Evolutionary conservation across 1,284 basidiomycete genomes (phyloP), one percentile per base, ranked within the genome.

Genomic region (Trametes polyzona): DNA sequence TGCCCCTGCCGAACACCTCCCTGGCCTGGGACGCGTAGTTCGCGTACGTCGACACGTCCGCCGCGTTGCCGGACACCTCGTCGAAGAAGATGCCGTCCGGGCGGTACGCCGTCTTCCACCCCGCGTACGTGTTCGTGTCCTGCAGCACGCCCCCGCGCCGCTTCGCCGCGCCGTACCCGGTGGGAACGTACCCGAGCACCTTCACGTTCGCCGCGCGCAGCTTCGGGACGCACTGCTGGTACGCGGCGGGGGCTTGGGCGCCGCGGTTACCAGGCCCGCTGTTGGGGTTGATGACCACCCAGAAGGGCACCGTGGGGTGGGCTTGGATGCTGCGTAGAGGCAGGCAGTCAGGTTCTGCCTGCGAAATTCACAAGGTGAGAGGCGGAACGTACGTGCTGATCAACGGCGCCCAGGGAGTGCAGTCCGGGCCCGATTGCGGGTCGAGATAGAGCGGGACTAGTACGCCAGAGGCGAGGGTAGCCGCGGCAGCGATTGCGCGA

Each of bases 21-120:
- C 48, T 40, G 5, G 65, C 64, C 12, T 47, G 40, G 8, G 41
- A 42, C 1, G 63, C 58, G 26, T 63, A 67, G 16, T 37, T 48
- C 33, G 46, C 36, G 50, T 69, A 69, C 29, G 52, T 55, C 17
- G 52, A 21, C 0, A 69, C 44, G 48, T 62, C 62, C 3, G 24
- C 40, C 9, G 56, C 43, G 8, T 43, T 49, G 8, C 58, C 61
- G 16, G 61, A 57, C 0, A 65, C 69, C 53, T 77, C 69, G 54
- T 77, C 75, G 62, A 76, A 76, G 59, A 77, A 77, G 30, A 77
- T 75, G 2, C 76, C 75, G 26, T 68, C 62, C 10, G 67, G 66
- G 8, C 65, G 57, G 56, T 73, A 74, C 2, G 68, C 42, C 9
- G 63, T 39, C 2, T 52, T 49, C 75, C 75, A 76, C 0, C 58